These are phyloP conservation scores for Artemisia annua DNA, from an alignment of 129 eudicot species.

Conservation along the genomic window DNA sequence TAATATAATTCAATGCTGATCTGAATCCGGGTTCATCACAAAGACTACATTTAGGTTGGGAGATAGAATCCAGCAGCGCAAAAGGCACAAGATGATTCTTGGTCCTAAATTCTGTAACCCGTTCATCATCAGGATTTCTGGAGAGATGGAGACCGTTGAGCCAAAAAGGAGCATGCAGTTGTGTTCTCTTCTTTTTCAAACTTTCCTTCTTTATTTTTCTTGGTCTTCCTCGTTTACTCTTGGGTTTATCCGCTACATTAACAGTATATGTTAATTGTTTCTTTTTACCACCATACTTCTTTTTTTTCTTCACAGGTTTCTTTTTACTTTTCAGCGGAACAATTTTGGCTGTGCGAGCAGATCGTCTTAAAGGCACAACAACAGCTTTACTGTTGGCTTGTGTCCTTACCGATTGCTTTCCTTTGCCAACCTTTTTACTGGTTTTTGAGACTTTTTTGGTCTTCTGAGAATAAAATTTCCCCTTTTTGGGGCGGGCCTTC, in stretches of 20 bases:
- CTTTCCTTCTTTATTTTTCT: conserved; percentile 37
- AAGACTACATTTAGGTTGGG: conserved; percentile 62
- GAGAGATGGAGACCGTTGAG: conserved; percentile 69
- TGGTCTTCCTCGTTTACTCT: conserved; percentile 37
- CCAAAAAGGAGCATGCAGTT: conserved; percentile 54
- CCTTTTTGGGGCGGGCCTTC: conserved; percentile 36
- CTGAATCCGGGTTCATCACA: conserved; percentile 57
- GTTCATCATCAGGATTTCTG: conserved; percentile 66
- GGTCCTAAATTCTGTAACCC: conserved; percentile 43
- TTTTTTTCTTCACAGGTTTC: conserved; percentile 26
- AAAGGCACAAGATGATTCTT: conserved; percentile 41
- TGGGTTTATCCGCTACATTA: conserved; percentile 36
- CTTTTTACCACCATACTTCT: conserved; percentile 30
- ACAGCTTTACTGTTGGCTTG: conserved; percentile 32
- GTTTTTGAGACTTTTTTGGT: conserved; percentile 36
- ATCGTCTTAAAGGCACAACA: conserved; percentile 74
- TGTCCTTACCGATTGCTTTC: conserved; percentile 32
- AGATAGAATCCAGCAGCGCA: conserved; percentile 27
- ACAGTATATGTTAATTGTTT: conserved; percentile 18
- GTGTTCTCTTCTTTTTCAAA: conserved; percentile 59
- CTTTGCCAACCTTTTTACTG: conserved; percentile 30
- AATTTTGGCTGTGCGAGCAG: conserved; percentile 61
- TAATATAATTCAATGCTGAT: conserved; percentile 50
- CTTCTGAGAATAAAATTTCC: conserved; percentile 34
- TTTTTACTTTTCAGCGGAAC: conserved; percentile 33